phyloP scores from a whole-genome alignment of 352 stramenopile genomes.

The Aphanomyces euteiches region DNA sequence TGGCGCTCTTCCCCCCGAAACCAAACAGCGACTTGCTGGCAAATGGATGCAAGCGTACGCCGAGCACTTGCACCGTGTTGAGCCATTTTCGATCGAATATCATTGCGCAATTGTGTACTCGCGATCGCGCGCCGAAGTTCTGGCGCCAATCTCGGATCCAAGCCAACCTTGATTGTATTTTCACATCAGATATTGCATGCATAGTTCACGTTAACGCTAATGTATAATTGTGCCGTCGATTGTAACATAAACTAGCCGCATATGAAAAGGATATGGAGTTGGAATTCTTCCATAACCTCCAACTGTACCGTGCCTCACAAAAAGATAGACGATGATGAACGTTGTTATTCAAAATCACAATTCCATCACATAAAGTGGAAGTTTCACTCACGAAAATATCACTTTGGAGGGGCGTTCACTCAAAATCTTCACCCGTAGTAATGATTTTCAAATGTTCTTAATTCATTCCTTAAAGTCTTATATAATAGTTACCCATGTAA shows the following conservation, averaged over 20 bases:
- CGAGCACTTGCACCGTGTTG: constrained; percentile 55
- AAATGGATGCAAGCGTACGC: constrained; percentile 71
- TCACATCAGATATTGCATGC: background rate
- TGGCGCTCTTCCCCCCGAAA: constrained; percentile 46
- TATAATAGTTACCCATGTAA: too few relatives aligned
- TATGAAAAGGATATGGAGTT: too few relatives aligned
- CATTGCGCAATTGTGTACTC: constrained; percentile 57
- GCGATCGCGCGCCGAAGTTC: constrained; percentile 10
- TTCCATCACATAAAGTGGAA: too few relatives aligned
- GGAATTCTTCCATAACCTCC: too few relatives aligned
- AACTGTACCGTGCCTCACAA: too few relatives aligned
- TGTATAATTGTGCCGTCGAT: background rate
- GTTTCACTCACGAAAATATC: too few relatives aligned
- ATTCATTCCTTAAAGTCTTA: too few relatives aligned
- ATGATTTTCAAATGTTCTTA: too few relatives aligned
- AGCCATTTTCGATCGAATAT: constrained; percentile 62
- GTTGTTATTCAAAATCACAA: too few relatives aligned
- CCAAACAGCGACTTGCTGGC: constrained; percentile 53
- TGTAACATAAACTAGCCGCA: background rate
- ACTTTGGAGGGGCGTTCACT: too few relatives aligned
- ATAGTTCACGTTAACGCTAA: background rate
- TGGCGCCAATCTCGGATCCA: background rate
- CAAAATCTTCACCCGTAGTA: too few relatives aligned
- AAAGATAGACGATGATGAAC: too few relatives aligned
- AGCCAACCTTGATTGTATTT: constrained; percentile 8